Evolutionary conservation across 1,284 basidiomycete genomes (phyloP), one percentile per base, ranked within the genome.

Genomic region (Golubevia sp.): DNA sequence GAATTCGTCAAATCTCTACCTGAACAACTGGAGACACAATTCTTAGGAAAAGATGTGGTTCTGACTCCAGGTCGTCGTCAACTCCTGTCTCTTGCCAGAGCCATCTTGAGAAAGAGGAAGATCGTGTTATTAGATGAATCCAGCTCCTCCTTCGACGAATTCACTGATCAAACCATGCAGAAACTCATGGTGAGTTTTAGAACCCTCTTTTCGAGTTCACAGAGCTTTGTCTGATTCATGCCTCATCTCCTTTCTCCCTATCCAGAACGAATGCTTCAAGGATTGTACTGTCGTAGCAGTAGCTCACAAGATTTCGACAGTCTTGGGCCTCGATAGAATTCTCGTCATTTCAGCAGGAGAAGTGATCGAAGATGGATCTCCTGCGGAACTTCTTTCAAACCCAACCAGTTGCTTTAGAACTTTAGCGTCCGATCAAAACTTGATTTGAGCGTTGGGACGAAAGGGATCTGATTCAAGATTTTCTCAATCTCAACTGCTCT

Each of bases 271-370:
- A 48, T 71, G 72, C 38, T 21, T 58, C 3, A 55, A 67, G 38
- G n/a, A n/a, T n/a, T 68, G 65, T 48, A 76, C 74, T 3, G 67
- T 77, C 18, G 67, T 77, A 21, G 64, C 74, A 0, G 71, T 76
- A 1, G 73, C 74, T 0, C 75, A 77, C 44, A 52, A 74, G 25
- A 71, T 76, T 50, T 71, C 64, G 0, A 73, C 67, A 26, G 66
- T 77, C 50, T 65, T 68, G 52, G 61, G 68, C 48, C 74, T 68
- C 59, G 75, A 77, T 53, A 63, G 63, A 51, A 70, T 76, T 60
- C 67, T 77, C 55, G 75, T 74, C 62, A 65, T 77, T 63, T 67
- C 60, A 7, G 56, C 59, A 11, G 74, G 74, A 11, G 26, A 56
- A n/a, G 62, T 64, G 1, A 61, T 71, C 53, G 74, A 77, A 63